A percentile compares a stretch with the other conserved stretches of the same genome.
These are phyloP conservation scores for Trametes meyenii DNA, from an alignment of 768 basidiomycete species.

Conservation along the genomic window DNA sequence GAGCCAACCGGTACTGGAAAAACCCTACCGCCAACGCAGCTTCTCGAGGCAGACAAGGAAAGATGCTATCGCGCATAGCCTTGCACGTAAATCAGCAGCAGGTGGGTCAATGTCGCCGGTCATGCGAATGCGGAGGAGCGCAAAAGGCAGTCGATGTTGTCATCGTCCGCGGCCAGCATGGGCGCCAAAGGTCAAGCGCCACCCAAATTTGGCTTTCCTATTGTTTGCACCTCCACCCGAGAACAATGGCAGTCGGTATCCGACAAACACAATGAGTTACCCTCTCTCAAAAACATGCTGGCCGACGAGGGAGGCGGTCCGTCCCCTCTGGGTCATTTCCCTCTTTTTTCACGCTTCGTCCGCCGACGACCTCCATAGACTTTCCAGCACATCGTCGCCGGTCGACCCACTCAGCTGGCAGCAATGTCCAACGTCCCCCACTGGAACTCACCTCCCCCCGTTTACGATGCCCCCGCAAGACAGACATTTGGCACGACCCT, in stretches of 20 bases:
- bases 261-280: conserved; percentile 28
- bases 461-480: conserved; percentile 55
- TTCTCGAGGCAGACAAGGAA: background rate
- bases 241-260: conserved; percentile 23
- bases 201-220: conserved; percentile 17
- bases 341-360: conserved; percentile 23
- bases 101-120: conserved; percentile 4
- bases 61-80: conserved; percentile 8
- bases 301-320: conserved; percentile 1
- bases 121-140: background rate
- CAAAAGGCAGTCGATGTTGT: conserved; percentile 2
- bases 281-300: conserved; percentile 21
- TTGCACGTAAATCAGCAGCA: conserved; percentile 1
- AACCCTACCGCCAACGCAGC: too few relatives aligned
- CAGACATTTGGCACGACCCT: conserved; percentile 41
- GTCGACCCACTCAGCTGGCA: conserved; percentile 31
- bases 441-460: conserved; percentile 50
- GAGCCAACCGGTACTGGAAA: too few relatives aligned
- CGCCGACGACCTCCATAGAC: conserved; percentile 29
- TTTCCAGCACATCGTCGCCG: conserved; percentile 31
- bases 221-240: conserved; percentile 11
- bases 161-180: background rate
- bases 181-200: conserved; percentile 1
- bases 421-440: conserved; percentile 35
- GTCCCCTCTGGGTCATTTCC: conserved; percentile 23